Evolutionary conservation across 345 rosid species (phyloP), one percentile per base, ranked within the genome.

Genomic region (Bruguiera gymnorhiza): DNA sequence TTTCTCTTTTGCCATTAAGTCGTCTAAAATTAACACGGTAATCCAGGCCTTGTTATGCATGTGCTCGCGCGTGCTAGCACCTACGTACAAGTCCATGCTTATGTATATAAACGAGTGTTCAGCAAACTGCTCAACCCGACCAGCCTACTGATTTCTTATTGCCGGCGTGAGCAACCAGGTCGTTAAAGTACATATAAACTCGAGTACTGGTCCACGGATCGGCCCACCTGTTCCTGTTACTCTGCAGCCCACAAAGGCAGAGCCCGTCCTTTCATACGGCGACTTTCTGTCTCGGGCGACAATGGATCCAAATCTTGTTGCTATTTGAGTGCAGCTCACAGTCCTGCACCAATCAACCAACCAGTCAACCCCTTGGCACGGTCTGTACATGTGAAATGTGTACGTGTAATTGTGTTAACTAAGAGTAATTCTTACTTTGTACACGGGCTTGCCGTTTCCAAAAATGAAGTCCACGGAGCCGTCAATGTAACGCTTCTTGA

Each of bases 121-220:
- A 34, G 1, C 37, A 34, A 34, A 34, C 37, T 8, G 9, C 36
- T 34, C 36, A 34, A 1, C 36, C 1, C 6, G 36, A 34, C 36
- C 36, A 34, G 37, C 10, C 37, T 34, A 34, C 37, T 34, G 37
- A 34, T 34, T 59, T 93, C 95, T 94, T 86, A 79, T 91, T 89
- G 79, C 92, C 80, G 75, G 60, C 68, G 65, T 78, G 97, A n/a
- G 96, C 98, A 37, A 94, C 91, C 31, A 88, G 72, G 79, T 89
- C 82, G 32, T 87, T 96, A 30, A 91, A 91, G 82, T 88, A 89
- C 1, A 92, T 91, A 80, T 80, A 86, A 9, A 95, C 76, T 24
- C 24, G 98, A 91, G 86, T 91, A 88, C 67, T 89, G 96, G 51
- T 97, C 96, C 97, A 91, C 87, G 72, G 97, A 97, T 3, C 97